Base-by-base conservation (phyloP, 257 asterid genomes). In the Echium plantagineum region DNA sequence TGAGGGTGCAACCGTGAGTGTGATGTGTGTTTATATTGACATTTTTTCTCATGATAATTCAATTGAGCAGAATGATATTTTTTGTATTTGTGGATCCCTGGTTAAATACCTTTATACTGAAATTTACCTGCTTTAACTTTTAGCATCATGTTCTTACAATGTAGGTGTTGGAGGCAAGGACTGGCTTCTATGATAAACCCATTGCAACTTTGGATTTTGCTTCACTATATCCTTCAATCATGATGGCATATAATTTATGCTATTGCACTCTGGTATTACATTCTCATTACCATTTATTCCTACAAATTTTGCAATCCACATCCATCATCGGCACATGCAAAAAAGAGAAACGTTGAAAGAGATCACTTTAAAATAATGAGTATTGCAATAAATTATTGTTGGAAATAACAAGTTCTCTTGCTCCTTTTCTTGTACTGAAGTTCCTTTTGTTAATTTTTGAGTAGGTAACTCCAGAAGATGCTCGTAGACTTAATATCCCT, bases 181-280 rank as follows among this genome's bases (percentile, higher is more conserved):
- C 94, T 66, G 98, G 98, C 60, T 91, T 78, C 75, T 91, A 81
- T 52, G 98, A 88, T 78, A 91, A 88, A 81, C 98, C 98, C 59
- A 84, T 91, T 75, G 98, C 98, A 21, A 91, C 98, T 3, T 83
- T 91, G 73, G 98, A 91, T 84, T 91, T 91, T 78, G 98, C 98
- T 69, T 91, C 98, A 73, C 77, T 91, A 26, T 91, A 91, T 77
- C 98, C 98, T 32, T 91, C 98, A 52, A 89, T 91, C 68, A 91
- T 91, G 97, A 91, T 91, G 98, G 97, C 98, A 66, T 89, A 91
- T 78, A 91, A 91, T 75, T 73, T 91, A 73, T 91, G 98, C 76
- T 91, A 88, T 63, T 91, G 98, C 77, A 84, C 98, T 9, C 77
- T 91, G 89, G 98, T 93, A 79, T 77, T 57, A 9, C 55, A 62